These are phyloP conservation scores for Eucalyptus cladocalyx DNA, from an alignment of 345 rosid genomes.

Conservation along the genomic window DNA sequence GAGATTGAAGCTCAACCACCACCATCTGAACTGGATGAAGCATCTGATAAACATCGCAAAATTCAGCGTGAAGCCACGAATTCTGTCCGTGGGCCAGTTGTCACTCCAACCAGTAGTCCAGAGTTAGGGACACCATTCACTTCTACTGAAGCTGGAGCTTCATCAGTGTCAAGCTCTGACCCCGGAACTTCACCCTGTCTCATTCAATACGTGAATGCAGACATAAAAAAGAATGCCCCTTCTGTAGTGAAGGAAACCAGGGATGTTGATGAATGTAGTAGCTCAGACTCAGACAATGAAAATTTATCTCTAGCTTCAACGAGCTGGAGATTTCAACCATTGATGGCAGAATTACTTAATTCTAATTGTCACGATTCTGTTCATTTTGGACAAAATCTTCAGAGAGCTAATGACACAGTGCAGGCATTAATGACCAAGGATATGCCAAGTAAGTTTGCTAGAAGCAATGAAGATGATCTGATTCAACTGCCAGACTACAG, in stretches of 20 bases:
- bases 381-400: constrained; percentile 33
- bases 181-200: constrained; percentile 87
- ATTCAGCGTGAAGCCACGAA: constrained; percentile 26
- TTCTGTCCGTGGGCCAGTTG: constrained; percentile 62
- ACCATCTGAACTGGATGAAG: constrained; percentile 30
- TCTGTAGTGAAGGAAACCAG: constrained; percentile 38
- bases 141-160: constrained; percentile 86
- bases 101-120: constrained; percentile 90
- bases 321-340: constrained; percentile 83
- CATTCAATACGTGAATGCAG: constrained; percentile 40
- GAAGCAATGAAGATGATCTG: constrained; percentile 34
- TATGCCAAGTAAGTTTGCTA: constrained; percentile 16
- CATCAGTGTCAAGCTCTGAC: constrained; percentile 94
- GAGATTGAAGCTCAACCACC: constrained; percentile 27
- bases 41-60: constrained; percentile 26
- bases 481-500: constrained; percentile 36
- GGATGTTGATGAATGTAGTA: constrained; percentile 41
- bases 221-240: constrained; percentile 59
- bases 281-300: constrained; percentile 77
- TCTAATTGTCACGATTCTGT: constrained; percentile 39
- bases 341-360: constrained; percentile 56
- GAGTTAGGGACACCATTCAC: constrained; percentile 97
- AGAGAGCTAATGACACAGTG: constrained; percentile 2
- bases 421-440: constrained; percentile 1
- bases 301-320: constrained; percentile 59